Evolutionary conservation across 495 filamentous ascomycete genomes (phyloP), one percentile per base, ranked within the genome.

Genomic region (Tricharina praecox): DNA sequence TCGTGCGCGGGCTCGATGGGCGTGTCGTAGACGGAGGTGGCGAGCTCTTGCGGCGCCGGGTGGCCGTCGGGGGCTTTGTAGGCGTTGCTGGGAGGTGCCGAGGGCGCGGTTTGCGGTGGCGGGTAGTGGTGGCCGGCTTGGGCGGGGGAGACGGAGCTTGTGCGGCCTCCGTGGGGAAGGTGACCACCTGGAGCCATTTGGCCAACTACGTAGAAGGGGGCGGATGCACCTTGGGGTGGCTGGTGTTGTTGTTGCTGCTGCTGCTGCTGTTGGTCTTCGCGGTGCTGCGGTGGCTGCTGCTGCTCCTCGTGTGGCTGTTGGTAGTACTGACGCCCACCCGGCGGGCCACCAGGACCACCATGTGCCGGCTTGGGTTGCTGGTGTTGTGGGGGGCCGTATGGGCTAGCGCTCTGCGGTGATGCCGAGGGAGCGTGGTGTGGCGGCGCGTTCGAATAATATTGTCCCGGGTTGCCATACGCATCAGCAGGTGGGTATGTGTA

Each of bases 41-140:
- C 80, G 33, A 92, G 67, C 67, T 92, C 84, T 62, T 88, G 84
- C 0, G 84, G 83, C 37, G 76, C 49, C 51, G 63, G 54, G 82
- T 82, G 38, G 76, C 82, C 51, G 78, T 85, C 60, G 3, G 45
- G 4, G 13, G 43, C 35, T 8, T 48, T 16, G 33, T 20, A 15
- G 45, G 49, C 23, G 47, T 10, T 3, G 4, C 5, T 13, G 3
- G 43, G 7, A 58, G 55, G 18, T 26, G 15, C 10, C 20, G 47
- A 21, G 11, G 28, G n/a, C 19, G 23, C 23, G 23, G 4, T 19
- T 23, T 7, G 20, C 13, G 36, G 13, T 11, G 23, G 40, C 50
- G 46, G 64, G 63, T 26, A 64, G 38, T 37, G 34, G 7, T 37
- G 34, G 34, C 4, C 8, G 66, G 67, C 9, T 70, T 54, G 49